phyloP scores from a whole-genome alignment of 2,329 filamentous ascomycete genomes.

The Diaporthe longicolla region DNA sequence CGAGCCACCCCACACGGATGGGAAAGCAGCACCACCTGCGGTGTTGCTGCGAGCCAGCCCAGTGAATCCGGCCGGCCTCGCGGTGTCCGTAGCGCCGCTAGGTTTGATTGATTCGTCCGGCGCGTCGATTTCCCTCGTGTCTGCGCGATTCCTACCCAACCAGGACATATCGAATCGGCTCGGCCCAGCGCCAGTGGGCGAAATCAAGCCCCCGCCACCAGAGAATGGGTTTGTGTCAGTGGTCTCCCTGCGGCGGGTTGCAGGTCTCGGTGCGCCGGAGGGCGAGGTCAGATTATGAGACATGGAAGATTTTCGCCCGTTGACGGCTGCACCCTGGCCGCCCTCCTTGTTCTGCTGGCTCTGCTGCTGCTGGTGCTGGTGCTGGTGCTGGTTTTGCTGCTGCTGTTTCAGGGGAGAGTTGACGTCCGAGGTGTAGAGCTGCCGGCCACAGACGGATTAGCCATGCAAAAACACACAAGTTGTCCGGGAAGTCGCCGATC shows the following conservation, averaged over 20 bases:
- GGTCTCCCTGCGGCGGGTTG: constrained; percentile 86
- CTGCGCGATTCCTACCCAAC: constrained; percentile 66
- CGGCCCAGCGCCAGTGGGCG: constrained; percentile 66
- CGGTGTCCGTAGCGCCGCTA: constrained; percentile 49
- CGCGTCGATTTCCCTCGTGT: constrained; percentile 69
- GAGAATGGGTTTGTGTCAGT: constrained; percentile 76
- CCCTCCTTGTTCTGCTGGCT: constrained; percentile 74
- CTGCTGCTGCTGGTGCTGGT: constrained; percentile 33
- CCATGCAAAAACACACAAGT: constrained; percentile 44
- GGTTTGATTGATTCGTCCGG: constrained; percentile 61
- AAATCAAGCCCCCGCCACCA: constrained; percentile 64
- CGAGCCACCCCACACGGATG: constrained; percentile 61
- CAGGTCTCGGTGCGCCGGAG: constrained; percentile 77
- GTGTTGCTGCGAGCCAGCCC: constrained; percentile 69
- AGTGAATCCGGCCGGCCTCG: constrained; percentile 58
- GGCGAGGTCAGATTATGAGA: constrained; percentile 84
- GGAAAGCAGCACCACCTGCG: constrained; percentile 60
- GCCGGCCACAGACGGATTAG: constrained; percentile 42
- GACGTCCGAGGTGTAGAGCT: constrained; percentile 88
- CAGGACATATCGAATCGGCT: constrained; percentile 75
- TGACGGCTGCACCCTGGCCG: constrained; percentile 68
- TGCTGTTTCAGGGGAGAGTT: constrained; percentile 94
- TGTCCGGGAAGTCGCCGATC: constrained; percentile 36
- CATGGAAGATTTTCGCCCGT: constrained; percentile 85
- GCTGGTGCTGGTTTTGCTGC: constrained; percentile 61